These are phyloP conservation scores for Ophiocordyceps camponoti-saundersi DNA, from an alignment of 2,329 filamentous ascomycete genomes.

Conservation along the genomic window DNA sequence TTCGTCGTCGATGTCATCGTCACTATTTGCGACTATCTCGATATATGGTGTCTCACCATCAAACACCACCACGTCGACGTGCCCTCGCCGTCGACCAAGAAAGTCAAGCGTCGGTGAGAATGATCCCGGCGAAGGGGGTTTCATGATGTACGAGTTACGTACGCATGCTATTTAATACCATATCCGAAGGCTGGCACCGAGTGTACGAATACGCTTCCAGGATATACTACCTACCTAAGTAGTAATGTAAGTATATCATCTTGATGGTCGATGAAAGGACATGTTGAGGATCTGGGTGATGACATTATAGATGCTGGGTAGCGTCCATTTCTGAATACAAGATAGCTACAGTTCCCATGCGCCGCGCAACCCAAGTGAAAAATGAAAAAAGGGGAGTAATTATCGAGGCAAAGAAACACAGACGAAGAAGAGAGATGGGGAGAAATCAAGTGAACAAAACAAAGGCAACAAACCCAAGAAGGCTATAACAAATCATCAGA, in stretches of 20 bases:
- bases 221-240: neutral
- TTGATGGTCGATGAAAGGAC: neutral
- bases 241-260: neutral
- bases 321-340: neutral
- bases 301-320: too few species aligned
- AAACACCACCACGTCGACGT: conserved; percentile 54
- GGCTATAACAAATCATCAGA: conserved; percentile 50
- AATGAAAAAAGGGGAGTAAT: too few species aligned
- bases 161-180: too few species aligned
- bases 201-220: neutral
- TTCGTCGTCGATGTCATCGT: conserved; percentile 96
- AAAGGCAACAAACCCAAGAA: too few species aligned
- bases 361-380: neutral
- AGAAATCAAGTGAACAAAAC: neutral
- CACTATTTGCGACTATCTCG: conserved; percentile 92
- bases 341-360: neutral
- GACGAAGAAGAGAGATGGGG: neutral
- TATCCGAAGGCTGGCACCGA: too few species aligned
- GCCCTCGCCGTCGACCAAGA: neutral
- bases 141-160: neutral
- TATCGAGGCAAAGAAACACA: neutral
- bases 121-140: neutral
- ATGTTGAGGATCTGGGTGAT: neutral
- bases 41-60: conserved; percentile 97
- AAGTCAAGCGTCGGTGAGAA: neutral